Percentiles rank a stretch among this genome's conserved stretches.
phyloP scores from a whole-genome alignment of 176 grass and related monocot species.

The Secale cereale region DNA sequence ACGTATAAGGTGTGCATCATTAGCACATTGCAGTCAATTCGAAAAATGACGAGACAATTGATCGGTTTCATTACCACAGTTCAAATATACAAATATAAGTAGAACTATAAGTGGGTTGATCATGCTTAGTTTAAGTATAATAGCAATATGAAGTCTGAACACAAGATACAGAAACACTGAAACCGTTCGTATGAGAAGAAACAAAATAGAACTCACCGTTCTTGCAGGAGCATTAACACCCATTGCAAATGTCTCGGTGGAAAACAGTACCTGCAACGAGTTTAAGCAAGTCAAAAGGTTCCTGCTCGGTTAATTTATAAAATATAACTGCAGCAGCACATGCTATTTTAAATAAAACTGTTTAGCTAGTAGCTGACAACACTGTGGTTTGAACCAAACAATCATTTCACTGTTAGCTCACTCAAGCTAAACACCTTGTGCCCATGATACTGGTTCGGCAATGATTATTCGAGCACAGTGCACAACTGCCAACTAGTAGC shows the following conservation, averaged over 20 bases:
- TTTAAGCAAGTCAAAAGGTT: slow-evolving; percentile 22
- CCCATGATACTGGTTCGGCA: not conserved
- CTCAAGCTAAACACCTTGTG: slow-evolving; percentile 3
- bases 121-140: not conserved
- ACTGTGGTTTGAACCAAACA: not conserved
- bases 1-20: not conserved
- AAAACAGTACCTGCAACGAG: slow-evolving; percentile 85
- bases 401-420: not conserved
- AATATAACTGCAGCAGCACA: not conserved
- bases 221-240: slow-evolving; percentile 98
- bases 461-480: not conserved
- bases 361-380: not conserved
- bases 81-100: not conserved
- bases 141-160: not conserved
- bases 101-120: not conserved
- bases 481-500: not conserved
- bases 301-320: not conserved
- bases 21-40: not conserved
- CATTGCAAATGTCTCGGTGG: slow-evolving; percentile 98
- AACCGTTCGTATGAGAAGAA: slow-evolving; percentile 14
- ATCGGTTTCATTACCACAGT: not conserved
- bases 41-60: not conserved
- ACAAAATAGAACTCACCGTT: slow-evolving; percentile 53
- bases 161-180: slow-evolving; percentile 8
- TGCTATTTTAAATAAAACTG: not conserved